Conservation (phyloP, 148 eudicot genomes). For the Talinum fruticosum region DNA sequence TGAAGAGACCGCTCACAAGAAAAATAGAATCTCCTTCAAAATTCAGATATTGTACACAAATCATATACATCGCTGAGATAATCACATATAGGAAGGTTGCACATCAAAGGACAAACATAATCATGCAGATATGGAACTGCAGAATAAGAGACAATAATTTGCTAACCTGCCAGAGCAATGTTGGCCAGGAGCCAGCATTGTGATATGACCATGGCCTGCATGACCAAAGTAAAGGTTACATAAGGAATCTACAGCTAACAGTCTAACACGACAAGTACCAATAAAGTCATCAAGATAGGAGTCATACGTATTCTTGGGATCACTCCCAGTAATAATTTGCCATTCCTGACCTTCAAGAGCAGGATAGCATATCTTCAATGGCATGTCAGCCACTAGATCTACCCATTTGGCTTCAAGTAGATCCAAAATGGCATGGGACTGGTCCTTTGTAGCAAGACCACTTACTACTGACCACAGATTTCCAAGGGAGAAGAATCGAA, state of each 20-base stretch:
- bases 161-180: slow-evolving; percentile 77
- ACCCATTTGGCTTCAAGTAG: slow-evolving; percentile 56
- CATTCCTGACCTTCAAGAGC: slow-evolving; percentile 63
- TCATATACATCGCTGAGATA: background rate
- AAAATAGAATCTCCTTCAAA: background rate
- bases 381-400: slow-evolving; percentile 59
- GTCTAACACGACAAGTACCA: background rate
- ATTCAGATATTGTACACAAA: background rate
- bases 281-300: slow-evolving; percentile 2
- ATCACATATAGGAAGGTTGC: background rate
- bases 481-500: slow-evolving; percentile 59
- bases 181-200: slow-evolving; percentile 82
- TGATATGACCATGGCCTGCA: slow-evolving; percentile 83
- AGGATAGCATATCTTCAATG: slow-evolving; percentile 61
- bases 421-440: slow-evolving; percentile 62
- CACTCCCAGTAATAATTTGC: slow-evolving; percentile 62
- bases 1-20: background rate
- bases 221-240: slow-evolving; percentile 4
- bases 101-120: background rate
- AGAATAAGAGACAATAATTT: background rate
- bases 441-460: slow-evolving; percentile 48
- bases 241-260: background rate
- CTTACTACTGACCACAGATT: slow-evolving; percentile 60
- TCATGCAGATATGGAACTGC: background rate
- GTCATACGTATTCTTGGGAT: slow-evolving; percentile 57